Evolutionary conservation across 371 early-diverging fungal species (phyloP), one percentile per base, ranked within the genome.

Genomic region (Syncephalastrum contaminatum): DNA sequence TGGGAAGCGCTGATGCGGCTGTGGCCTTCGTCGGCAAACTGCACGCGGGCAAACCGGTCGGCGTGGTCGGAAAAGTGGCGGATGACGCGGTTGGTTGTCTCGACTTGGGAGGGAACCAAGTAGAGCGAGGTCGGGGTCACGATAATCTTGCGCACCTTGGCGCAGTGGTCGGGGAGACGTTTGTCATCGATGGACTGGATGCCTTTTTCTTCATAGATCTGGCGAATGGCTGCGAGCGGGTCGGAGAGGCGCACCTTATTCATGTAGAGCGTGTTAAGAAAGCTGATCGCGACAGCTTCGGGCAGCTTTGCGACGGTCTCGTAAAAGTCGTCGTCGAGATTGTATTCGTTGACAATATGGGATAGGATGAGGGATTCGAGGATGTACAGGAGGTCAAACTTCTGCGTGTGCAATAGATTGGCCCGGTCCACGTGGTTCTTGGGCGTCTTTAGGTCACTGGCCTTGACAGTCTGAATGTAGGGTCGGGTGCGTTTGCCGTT

Each of bases 21-120:
- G 13, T 72, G 58, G 0, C 80, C 74, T 56, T 90, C 91, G 39
- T 92, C 91, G 24, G 77, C 65, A 53, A 90, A 87, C 43, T 80
- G 77, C 5, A 92, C 82, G 19, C 90, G 82, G 13, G 88, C 43
- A 48, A 92, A 90, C 3, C 81, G 76, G 46, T 90, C 87, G 0
- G 67, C 51, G 5, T 80, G 55, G 0, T 72, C 40, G 2, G 43
- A 49, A 45, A 70, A 86, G 15, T 85, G 73, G 2, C 87, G 81
- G 0, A 90, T 69, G 14, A 88, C 83, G 43, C 92, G 76, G 58
- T 90, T 90, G 15, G 85, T 82, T 0, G 79, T 76, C 58, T 88
- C 89, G 12, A 86, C 54, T 0, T 73, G 61, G 0, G 83, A 81
- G 4, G 84, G 75, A 21, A 76, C 70, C 3, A 86, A 53, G 48